Base-by-base conservation (phyloP, 495 filamentous ascomycete species). In the Penicillium lividum region DNA sequence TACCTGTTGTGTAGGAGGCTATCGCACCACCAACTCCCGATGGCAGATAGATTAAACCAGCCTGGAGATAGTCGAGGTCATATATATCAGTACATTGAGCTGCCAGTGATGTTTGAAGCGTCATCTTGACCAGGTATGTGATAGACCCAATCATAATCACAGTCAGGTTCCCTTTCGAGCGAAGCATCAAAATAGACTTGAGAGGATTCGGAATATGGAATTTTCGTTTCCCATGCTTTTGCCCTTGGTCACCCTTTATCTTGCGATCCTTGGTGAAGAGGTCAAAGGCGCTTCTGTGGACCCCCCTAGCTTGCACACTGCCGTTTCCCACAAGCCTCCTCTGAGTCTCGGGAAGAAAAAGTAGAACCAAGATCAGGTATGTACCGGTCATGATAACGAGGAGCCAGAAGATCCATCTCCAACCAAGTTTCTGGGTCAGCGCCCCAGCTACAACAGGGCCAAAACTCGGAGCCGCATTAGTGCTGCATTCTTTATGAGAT, bases 341-440 rank as follows among this genome's bases (percentile, higher is more conserved):
- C 6, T 4, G 5, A 7, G 78, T 81, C 53, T 81, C 78, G 0
- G 78, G 78, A 28, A 80, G 69, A 56, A 72, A 67, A 0, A 76
- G 49, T 0, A 63, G 13, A 8, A 80, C 53, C 0, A 63, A 56
- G 7, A 72, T 7, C 31, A 75, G 67, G 46, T 71, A 73, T 0
- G 71, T 68, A 0, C 69, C 78, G 7, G 80, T 73, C 27, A 82
- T 58, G 43, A 90, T 86, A 38, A 79, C 75, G 7, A 89, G 76
- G 60, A 92, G 88, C 88, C 88, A 92, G 66, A 93, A 94, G 38
- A 90, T 87, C 27, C 82, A 78, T 27, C 81, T 67, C 90, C 90
- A 92, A 0, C 87, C 89, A 3, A 87, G 70, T 49, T 83, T 86
- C 56, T 88, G 75, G 7, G 81, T 74, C 7, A 91, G 70, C 0